phyloP scores from a whole-genome alignment of 208 protist genomes.

The Trypanosoma platydactyli region DNA sequence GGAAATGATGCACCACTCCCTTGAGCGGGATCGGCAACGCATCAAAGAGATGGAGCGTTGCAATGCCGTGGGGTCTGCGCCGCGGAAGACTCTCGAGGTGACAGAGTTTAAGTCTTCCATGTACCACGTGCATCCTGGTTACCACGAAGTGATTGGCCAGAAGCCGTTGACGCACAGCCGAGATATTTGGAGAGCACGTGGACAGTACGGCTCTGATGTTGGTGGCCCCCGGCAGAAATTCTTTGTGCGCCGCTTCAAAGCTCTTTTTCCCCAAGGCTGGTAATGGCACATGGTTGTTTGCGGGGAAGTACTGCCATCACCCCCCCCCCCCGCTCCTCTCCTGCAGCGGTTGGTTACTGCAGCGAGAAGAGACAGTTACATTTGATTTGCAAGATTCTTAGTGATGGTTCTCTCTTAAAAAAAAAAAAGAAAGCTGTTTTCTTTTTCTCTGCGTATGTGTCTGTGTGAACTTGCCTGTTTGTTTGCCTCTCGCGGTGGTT shows the following conservation, averaged over 20 bases:
- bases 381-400: too few relatives aligned
- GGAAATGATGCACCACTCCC: conserved; percentile 82
- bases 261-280: conserved; percentile 88
- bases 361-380: too few relatives aligned
- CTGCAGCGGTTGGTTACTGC: too few relatives aligned
- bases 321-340: not conserved
- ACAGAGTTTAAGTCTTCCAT: conserved; percentile 84
- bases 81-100: conserved; percentile 69
- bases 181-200: conserved; percentile 83
- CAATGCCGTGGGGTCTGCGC: conserved; percentile 55
- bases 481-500: too few relatives aligned
- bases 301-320: not conserved
- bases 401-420: too few relatives aligned
- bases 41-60: conserved; percentile 49
- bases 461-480: too few relatives aligned
- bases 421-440: too few relatives aligned
- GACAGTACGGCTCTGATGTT: conserved; percentile 85
- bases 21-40: conserved; percentile 59
- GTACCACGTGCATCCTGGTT: conserved; percentile 89
- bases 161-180: conserved; percentile 70
- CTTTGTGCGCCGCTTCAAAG: conserved; percentile 87
- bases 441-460: too few relatives aligned
- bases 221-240: conserved; percentile 88
- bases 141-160: conserved; percentile 72
- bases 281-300: conserved; percentile 22